phyloP scores from a whole-genome alignment of 2,329 filamentous ascomycete species.

The Colletotrichum sidae region DNA sequence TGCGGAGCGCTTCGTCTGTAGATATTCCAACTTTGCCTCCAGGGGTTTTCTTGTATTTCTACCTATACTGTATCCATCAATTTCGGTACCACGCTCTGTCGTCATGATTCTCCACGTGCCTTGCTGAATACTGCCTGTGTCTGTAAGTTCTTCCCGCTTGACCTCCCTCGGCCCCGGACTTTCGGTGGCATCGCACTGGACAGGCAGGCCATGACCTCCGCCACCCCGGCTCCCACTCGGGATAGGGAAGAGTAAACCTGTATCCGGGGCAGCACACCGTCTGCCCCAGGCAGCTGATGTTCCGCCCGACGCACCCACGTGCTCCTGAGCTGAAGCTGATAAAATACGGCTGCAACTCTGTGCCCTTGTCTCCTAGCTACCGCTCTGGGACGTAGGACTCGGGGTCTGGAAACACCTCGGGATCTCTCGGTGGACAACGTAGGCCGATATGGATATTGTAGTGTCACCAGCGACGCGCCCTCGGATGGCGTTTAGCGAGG shows the following conservation, averaged over 20 bases:
- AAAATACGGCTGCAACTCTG: conserved; percentile 50
- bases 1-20: neutral
- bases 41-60: no score
- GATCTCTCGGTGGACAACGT: conserved; percentile 42
- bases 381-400: conserved; percentile 42
- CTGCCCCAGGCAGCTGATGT: conserved; percentile 57
- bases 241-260: conserved; percentile 45
- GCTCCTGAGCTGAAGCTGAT: conserved; percentile 48
- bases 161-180: conserved; percentile 2
- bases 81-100: no score
- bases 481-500: conserved; percentile 57
- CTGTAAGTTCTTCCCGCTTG: neutral
- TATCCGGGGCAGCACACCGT: conserved; percentile 56
- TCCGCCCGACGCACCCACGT: conserved; percentile 42
- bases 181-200: conserved; percentile 20
- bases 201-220: conserved; percentile 20
- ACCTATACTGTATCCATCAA: no score
- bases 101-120: no score
- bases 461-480: conserved; percentile 57
- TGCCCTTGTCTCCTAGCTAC: conserved; percentile 52
- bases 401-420: conserved; percentile 42
- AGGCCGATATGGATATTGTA: conserved; percentile 51
- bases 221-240: conserved; percentile 10
- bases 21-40: neutral
- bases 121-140: no score